These are phyloP conservation scores for Cocos nucifera DNA, from an alignment of 176 grass and related monocot species.

Conservation along the genomic window DNA sequence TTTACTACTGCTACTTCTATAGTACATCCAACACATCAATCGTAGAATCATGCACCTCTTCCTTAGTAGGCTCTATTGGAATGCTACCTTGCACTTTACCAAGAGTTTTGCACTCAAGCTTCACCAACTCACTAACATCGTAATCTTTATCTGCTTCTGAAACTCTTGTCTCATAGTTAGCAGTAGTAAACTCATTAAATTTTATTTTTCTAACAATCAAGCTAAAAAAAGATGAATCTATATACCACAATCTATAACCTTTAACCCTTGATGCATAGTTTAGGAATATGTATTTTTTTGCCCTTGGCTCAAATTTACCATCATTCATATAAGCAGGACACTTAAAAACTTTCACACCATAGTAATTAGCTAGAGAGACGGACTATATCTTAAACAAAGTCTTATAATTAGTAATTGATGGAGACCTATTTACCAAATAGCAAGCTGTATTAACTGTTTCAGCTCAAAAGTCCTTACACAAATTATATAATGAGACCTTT, in stretches of 20 bases:
- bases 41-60: neutral
- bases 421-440: slow-evolving; percentile 3
- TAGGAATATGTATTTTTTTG: slow-evolving; percentile 10
- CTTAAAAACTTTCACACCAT: slow-evolving; percentile 5
- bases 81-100: too few species aligned
- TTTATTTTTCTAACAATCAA: neutral
- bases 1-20: too few species aligned
- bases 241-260: too few species aligned
- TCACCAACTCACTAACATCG: too few species aligned
- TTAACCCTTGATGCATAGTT: neutral
- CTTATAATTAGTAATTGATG: neutral
- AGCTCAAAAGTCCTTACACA: neutral
- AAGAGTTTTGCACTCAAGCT: too few species aligned
- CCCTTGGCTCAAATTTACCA: too few species aligned
- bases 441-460: neutral
- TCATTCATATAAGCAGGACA: neutral
- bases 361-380: neutral
- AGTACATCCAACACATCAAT: too few species aligned
- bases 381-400: slow-evolving; percentile 14
- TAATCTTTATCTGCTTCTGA: too few species aligned
- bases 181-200: too few species aligned
- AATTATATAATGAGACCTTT: neutral
- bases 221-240: too few species aligned
- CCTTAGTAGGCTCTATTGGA: too few species aligned
- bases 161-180: too few species aligned